phyloP scores from a whole-genome alignment of 176 grass and related monocot species.

The Poa annua region DNA sequence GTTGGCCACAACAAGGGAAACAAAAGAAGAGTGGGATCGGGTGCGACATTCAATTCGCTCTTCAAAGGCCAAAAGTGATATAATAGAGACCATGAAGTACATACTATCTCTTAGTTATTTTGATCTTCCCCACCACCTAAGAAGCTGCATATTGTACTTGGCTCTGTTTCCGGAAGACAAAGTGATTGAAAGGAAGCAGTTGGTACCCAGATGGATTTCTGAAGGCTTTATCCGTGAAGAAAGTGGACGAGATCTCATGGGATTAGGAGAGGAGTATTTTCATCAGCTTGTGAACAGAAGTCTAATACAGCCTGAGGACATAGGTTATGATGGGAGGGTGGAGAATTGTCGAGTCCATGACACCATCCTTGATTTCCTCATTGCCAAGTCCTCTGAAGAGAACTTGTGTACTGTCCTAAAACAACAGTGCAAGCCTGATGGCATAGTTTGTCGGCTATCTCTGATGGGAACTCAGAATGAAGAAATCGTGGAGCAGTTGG shows the following conservation, averaged over 20 bases:
- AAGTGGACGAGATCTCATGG: conserved; percentile 1
- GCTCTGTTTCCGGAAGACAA: conserved; percentile 34
- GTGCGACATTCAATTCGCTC: conserved; percentile 29
- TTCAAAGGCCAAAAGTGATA: not conserved
- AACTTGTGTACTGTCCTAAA: conserved; percentile 15
- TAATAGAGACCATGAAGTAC: conserved; percentile 17
- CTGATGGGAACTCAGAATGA: not conserved
- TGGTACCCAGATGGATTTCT: conserved; percentile 46
- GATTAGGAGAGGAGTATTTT: conserved; percentile 35
- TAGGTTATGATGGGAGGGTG: conserved; percentile 9
- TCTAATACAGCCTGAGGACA: not conserved
- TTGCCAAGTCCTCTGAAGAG: conserved; percentile 7
- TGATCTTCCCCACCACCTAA: conserved; percentile 34
- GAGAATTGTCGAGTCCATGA: conserved; percentile 26
- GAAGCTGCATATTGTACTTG: conserved; percentile 42
- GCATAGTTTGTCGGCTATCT: conserved; percentile 32
- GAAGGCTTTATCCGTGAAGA: conserved; percentile 36
- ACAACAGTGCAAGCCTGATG: not conserved
- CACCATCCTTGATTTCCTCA: conserved; percentile 40
- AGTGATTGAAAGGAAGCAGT: not conserved
- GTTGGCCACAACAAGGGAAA: conserved; percentile 15
- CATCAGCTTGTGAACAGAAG: conserved; percentile 45
- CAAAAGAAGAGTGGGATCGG: conserved; percentile 32
- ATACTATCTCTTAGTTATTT: conserved; percentile 44
- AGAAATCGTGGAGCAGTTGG: not conserved